phyloP scores from a whole-genome alignment of 2,329 filamentous ascomycete genomes.

The Neopestalotiopsis clavispora region DNA sequence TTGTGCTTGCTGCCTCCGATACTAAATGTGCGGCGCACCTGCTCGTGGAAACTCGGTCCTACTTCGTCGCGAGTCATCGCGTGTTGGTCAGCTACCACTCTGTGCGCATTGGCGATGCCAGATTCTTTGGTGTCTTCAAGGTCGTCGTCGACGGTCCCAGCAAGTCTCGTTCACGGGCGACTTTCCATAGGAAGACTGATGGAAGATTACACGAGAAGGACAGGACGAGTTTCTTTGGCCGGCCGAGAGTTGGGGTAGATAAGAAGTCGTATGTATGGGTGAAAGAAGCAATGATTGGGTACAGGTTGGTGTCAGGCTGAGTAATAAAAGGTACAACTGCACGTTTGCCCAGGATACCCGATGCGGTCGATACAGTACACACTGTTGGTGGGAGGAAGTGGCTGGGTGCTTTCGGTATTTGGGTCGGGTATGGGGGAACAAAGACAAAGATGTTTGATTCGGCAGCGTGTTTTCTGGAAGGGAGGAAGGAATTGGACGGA shows the following conservation, averaged over 20 bases:
- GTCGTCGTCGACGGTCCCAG: not conserved
- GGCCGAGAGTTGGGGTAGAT: not conserved
- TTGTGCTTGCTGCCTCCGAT: slow-evolving; percentile 23
- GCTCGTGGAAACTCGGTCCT: slow-evolving; percentile 31
- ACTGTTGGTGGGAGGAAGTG: not conserved
- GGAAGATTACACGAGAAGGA: not conserved
- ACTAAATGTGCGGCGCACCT: slow-evolving; percentile 29
- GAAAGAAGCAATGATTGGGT: not conserved
- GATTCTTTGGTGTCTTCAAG: not conserved
- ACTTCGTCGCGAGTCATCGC: slow-evolving; percentile 33
- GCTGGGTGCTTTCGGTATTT: not conserved
- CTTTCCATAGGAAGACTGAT: no score
- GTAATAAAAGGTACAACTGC: not conserved
- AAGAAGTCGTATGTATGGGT: not conserved
- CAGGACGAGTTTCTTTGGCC: not conserved
- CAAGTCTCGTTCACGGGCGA: not conserved
- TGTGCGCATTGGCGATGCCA: slow-evolving; percentile 14
- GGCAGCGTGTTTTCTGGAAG: not conserved
- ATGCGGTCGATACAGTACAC: not conserved
- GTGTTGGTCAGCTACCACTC: slow-evolving; percentile 31
- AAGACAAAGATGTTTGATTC: not conserved
- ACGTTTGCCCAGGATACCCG: not conserved
- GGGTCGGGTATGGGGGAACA: not conserved
- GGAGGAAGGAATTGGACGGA: not conserved
- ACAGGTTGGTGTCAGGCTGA: not conserved